phyloP scores from a whole-genome alignment of 2,329 filamentous ascomycete species.

The Claviceps purpurea region DNA sequence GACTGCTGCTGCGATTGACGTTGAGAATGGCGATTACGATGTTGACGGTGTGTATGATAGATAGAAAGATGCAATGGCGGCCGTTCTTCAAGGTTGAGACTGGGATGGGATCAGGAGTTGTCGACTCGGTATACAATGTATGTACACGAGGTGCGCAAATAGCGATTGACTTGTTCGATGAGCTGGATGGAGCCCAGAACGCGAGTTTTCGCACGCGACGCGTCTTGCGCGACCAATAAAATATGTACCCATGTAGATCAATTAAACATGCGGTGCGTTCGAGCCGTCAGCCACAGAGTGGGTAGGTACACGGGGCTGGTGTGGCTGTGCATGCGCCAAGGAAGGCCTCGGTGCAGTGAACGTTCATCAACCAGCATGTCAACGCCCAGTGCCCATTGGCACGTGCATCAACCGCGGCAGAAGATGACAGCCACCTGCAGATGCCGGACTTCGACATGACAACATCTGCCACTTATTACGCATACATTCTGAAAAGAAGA shows the following conservation, averaged over 20 bases:
- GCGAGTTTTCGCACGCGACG: conserved; percentile 2
- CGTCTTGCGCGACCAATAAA: conserved; percentile 12
- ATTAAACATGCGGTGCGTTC: conserved; percentile 3
- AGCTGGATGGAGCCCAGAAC: too few species aligned
- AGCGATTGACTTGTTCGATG: too few species aligned
- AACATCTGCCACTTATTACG: neutral
- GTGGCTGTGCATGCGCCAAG: neutral
- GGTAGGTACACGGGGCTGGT: too few species aligned
- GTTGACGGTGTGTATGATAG: neutral
- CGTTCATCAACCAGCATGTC: neutral
- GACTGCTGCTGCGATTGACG: conserved; percentile 1
- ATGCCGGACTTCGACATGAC: neutral
- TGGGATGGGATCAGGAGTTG: neutral
- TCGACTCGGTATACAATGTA: too few species aligned
- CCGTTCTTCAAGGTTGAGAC: conserved; percentile 11
- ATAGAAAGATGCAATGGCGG: neutral
- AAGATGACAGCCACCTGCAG: neutral
- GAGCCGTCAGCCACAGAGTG: neutral
- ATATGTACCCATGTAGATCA: conserved; percentile 1
- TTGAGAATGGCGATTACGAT: neutral
- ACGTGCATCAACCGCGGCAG: neutral
- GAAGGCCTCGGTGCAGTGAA: too few species aligned
- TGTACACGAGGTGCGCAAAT: too few species aligned
- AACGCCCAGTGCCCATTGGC: neutral
- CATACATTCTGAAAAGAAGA: neutral